Evolutionary conservation across 148 eudicot species (phyloP), one percentile per base, ranked within the genome.

Genomic region (Cornus suecica): DNA sequence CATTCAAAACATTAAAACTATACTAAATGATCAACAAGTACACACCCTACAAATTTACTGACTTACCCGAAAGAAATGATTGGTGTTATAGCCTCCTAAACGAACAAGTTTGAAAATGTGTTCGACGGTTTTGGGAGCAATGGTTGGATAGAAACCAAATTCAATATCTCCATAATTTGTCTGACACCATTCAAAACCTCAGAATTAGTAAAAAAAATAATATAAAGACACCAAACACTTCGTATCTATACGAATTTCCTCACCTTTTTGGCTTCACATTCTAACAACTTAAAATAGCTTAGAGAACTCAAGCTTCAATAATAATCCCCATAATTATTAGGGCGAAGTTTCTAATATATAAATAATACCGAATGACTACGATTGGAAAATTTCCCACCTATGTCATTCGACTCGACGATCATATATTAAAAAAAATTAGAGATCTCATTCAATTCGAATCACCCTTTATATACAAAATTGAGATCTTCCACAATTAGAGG

Each of bases 91-190:
- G 82, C 97, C 77, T 82, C 97, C 97, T 75, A 92, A 74, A 37
- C 94, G 94, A 76, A 95, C 97, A 79, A 95, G 97, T 82, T 91
- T 95, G 92, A 91, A 95, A 73, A 95, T 95, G 86, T 95, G 99
- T 27, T 91, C 93, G 70, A 95, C 99, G 0, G 99, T 95, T 80
- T 88, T 83, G 74, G 99, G 97, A 24, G 99, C 99, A 69, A 91
- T 90, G 20, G 69, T 85, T 11, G 94, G 97, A 75, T 75, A 91
- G 88, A 95, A 95, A 70, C 97, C 99, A 85, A 95, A 95, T 76
- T 95, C 99, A 66, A 94, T 80, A 69, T 94, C 99, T 70, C 99
- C 97, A 72, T 89, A 87, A 63, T 83, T 88, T 54, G 99, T 94
- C 99, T 92, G 94, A 77, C 27, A 24, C 32, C 14, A 70, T 24